phyloP scores from a whole-genome alignment of 2,329 filamentous ascomycete genomes.

The Dactylellina cionopaga region DNA sequence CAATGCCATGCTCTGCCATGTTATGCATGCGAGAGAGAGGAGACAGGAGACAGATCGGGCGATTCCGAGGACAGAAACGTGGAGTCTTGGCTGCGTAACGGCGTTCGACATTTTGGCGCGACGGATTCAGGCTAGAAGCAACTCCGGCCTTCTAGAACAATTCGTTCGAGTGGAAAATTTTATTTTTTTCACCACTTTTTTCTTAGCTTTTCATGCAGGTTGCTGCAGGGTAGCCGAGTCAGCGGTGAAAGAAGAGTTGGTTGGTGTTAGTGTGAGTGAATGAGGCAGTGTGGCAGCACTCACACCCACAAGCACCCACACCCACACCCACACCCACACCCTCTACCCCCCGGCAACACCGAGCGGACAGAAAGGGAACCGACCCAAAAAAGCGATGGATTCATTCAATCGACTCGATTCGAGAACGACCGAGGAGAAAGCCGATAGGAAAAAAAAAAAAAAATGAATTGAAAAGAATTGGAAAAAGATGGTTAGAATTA shows the following conservation, averaged over 20 bases:
- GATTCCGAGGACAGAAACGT: constrained; percentile 10
- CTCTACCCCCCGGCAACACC: no score
- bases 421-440: constrained; percentile 20
- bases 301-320: no score
- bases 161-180: constrained; percentile 65
- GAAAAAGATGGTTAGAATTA: neutral
- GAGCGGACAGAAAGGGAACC: no score
- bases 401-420: no score
- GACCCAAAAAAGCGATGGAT: no score
- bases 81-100: constrained; percentile 33
- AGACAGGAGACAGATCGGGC: neutral
- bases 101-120: constrained; percentile 20
- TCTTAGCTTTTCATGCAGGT: constrained; percentile 11
- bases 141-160: constrained; percentile 44
- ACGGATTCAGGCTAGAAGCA: constrained; percentile 29
- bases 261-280: no score
- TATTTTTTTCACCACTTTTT: constrained; percentile 9
- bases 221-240: constrained; percentile 4
- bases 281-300: no score
- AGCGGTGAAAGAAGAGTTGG: neutral
- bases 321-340: no score
- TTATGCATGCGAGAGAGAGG: constrained; percentile 1
- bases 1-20: no score
- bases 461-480: no score
- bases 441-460: no score